Conservation (phyloP, 495 filamentous ascomycete genomes). For the Daldinia bambusicola region DNA sequence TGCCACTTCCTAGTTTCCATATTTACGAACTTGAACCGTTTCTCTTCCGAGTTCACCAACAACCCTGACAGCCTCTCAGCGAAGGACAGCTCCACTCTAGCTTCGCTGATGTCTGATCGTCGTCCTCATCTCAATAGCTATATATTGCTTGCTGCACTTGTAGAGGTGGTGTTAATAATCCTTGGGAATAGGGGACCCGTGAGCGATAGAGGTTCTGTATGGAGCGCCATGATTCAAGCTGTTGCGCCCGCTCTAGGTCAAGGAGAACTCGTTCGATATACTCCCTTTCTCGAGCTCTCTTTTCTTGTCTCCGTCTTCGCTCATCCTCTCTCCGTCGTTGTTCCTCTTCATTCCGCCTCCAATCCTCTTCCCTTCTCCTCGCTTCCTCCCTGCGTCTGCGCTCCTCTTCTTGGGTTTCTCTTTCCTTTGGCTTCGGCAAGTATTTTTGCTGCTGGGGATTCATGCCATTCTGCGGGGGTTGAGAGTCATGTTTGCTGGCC, state of each 20-base stretch:
- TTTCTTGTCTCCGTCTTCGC: constrained; percentile 5
- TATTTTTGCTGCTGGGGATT: background rate
- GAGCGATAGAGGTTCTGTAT: constrained; percentile 16
- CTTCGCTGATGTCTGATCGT: constrained; percentile 28
- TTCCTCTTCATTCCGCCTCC: background rate
- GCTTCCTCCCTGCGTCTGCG: background rate
- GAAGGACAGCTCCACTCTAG: constrained; percentile 33
- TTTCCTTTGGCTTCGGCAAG: no score
- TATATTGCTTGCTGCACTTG: constrained; percentile 6
- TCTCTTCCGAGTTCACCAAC: constrained; percentile 21
- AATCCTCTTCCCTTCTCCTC: background rate
- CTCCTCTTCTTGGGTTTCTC: constrained; percentile 4
- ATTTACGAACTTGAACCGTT: constrained; percentile 53
- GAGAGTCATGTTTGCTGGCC: background rate
- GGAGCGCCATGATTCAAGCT: constrained; percentile 8
- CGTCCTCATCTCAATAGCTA: constrained; percentile 30
- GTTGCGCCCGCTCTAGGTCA: background rate
- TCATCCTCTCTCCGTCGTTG: background rate
- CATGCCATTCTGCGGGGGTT: background rate
- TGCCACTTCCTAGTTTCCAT: constrained; percentile 43
- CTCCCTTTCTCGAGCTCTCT: constrained; percentile 20
- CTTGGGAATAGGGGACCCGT: constrained; percentile 21
- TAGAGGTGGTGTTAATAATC: background rate
- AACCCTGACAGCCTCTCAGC: constrained; percentile 18
- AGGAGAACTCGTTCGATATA: background rate